phyloP scores from a whole-genome alignment of 2,329 filamentous ascomycete genomes.

The Xylariaceae sp. region DNA sequence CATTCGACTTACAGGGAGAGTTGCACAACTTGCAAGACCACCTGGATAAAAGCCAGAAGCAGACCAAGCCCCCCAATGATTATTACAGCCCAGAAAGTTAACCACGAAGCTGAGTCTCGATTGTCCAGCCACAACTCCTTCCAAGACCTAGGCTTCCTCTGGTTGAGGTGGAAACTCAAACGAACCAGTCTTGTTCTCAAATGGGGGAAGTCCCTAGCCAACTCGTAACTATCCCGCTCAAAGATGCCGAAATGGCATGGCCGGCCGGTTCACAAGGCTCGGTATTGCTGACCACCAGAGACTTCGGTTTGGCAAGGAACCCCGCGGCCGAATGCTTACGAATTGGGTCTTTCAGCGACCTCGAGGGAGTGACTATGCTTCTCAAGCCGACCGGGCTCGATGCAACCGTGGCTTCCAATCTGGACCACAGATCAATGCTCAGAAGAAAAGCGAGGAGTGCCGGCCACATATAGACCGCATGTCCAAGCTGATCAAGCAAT shows the following conservation, averaged over 20 bases:
- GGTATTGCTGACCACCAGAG: conserved; percentile 9
- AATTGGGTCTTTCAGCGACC: conserved; percentile 5
- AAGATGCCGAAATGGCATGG: conserved; percentile 17
- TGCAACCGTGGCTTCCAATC: conserved; percentile 8
- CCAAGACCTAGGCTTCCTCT: conserved; percentile 9
- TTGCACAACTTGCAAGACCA: conserved; percentile 15
- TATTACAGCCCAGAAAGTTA: conserved; percentile 15
- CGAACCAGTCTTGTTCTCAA: conserved; percentile 8
- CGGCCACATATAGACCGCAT: conserved; percentile 23
- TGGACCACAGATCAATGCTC: conserved; percentile 16
- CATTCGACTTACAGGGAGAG: conserved; percentile 2
- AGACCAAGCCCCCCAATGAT: conserved; percentile 14
- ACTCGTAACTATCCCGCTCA: conserved; percentile 10
- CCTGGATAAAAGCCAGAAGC: conserved; percentile 10
- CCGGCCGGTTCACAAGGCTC: conserved; percentile 11
- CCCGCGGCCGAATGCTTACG: conserved; percentile 2
- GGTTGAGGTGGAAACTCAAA: conserved; percentile 4
- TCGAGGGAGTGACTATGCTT: conserved; percentile 15
- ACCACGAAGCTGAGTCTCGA: conserved; percentile 16
- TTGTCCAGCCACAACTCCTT: conserved; percentile 15
- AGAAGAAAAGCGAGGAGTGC: conserved; percentile 21
- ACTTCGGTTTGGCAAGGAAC: conserved; percentile 6
- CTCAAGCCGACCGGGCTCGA: conserved; percentile 17
- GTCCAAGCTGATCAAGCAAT: conserved; percentile 11
- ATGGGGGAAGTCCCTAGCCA: conserved; percentile 11